A percentile compares a stretch with the other conserved stretches of the same genome.
These are phyloP conservation scores for Euphorbia celastroides DNA, from an alignment of 441 rosid genomes.

Conservation along the genomic window DNA sequence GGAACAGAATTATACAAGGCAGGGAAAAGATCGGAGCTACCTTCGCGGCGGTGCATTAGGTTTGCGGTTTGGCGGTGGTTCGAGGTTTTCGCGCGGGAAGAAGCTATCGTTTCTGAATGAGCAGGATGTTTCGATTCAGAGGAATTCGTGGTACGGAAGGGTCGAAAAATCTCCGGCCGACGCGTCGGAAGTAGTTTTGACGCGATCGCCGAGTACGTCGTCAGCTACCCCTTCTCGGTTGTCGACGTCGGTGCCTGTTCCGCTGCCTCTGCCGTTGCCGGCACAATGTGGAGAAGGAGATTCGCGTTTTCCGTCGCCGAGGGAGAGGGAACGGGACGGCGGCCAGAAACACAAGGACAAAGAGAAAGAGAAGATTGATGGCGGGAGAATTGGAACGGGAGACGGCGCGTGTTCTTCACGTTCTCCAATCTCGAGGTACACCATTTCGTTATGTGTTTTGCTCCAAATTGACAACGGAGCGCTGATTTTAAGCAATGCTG, in stretches of 20 bases:
- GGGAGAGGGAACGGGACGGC: conserved; percentile 23
- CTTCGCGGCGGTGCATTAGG: conserved; percentile 10
- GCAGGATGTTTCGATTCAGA: conserved; percentile 23
- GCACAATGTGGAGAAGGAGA: conserved; percentile 21
- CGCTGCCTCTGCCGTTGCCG: conserved; percentile 53
- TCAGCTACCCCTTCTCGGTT: conserved; percentile 22
- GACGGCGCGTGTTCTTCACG: conserved; percentile 33
- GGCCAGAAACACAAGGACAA: conserved; percentile 18
- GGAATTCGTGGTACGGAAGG: conserved; percentile 6
- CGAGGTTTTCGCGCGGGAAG: conserved; percentile 36
- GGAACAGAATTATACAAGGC: neutral
- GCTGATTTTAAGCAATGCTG: neutral
- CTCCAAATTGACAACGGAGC: neutral
- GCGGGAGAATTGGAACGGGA: conserved; percentile 5
- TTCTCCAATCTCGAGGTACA: conserved; percentile 41
- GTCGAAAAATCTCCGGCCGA: conserved; percentile 16
- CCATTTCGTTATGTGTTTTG: neutral
- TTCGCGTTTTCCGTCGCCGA: too few species aligned
- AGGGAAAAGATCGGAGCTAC: neutral
- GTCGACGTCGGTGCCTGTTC: conserved; percentile 33
- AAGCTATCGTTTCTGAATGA: conserved; percentile 44
- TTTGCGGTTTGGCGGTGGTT: conserved; percentile 23
- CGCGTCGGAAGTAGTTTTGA: conserved; percentile 17
- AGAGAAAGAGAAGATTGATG: conserved; percentile 27
- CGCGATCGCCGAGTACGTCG: conserved; percentile 29